A percentile compares a stretch with the other conserved stretches of the same genome.
phyloP scores from a whole-genome alignment of 2,329 filamentous ascomycete species.

The Helotiales sp. region DNA sequence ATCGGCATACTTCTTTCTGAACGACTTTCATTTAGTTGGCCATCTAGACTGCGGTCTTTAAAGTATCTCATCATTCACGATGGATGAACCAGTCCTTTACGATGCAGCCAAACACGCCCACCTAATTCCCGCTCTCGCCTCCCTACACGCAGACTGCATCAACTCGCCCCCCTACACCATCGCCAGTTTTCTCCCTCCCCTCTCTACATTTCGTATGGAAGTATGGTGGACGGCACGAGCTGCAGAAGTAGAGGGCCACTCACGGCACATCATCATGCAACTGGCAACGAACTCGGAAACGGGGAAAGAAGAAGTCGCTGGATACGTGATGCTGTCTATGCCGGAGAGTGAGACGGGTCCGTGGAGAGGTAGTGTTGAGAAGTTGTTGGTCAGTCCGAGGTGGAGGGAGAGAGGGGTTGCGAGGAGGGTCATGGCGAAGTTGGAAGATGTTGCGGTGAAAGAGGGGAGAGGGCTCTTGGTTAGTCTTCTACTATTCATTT shows the following conservation, averaged over 20 bases:
- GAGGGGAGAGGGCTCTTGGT: conserved; percentile 59
- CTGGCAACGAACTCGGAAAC: conserved; percentile 46
- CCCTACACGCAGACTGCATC: conserved; percentile 64
- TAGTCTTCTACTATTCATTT: conserved; percentile 38
- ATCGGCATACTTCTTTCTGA: no score
- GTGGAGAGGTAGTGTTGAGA: conserved; percentile 60
- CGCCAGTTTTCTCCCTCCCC: conserved; percentile 63
- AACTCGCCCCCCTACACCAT: conserved; percentile 57
- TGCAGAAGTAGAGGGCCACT: conserved; percentile 51
- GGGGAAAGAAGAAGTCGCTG: conserved; percentile 55
- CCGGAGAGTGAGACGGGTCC: conserved; percentile 60
- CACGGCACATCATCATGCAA: conserved; percentile 59
- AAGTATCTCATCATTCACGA: conserved; percentile 4
- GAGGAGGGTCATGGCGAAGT: conserved; percentile 53
- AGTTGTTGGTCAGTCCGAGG: conserved; percentile 59
- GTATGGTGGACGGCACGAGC: conserved; percentile 61
- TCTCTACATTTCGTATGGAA: conserved; percentile 60
- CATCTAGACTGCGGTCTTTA: no score
- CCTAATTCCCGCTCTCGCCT: conserved; percentile 61
- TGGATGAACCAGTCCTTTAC: conserved; percentile 45
- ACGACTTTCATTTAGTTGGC: no score
- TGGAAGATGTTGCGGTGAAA: conserved; percentile 59
- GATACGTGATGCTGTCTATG: conserved; percentile 59
- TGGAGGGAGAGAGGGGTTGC: conserved; percentile 58
- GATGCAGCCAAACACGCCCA: conserved; percentile 52